Evolutionary conservation across 202 grass and related monocot genomes (phyloP), one percentile per base, ranked within the genome.

Genomic region (Musa balbisiana): DNA sequence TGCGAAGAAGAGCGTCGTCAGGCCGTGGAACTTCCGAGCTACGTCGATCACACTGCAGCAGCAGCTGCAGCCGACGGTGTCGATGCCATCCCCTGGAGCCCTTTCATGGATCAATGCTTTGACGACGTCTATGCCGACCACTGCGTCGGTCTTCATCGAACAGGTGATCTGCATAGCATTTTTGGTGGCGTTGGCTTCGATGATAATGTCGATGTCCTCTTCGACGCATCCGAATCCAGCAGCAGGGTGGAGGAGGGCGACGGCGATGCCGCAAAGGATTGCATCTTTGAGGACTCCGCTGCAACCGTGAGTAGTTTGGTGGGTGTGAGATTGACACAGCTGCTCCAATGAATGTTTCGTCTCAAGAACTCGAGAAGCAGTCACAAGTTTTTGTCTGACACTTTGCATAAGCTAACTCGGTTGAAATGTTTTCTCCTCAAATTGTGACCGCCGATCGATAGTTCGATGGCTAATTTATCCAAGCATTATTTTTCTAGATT

Each of bases 71-170:
- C 19, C 0, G 72, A 22, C 16, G 52, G 9, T 64, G 62, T 72
- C 1, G 82, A 83, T 15, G 85, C 85, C 55, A 85, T 79, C 43
- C 74, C 87, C 2, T 93, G 90, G 93, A 85, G 86, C 75, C 56
- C 55, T 55, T 86, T 83, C 76, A 83, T 82, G 71, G 87, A 93
- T 50, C 84, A 98, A 16, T 77, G 86, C 24, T 82, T 92, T 17
- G 95, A 88, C 20, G 95, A 88, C 55, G 52, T 74, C 0, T 78
- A 87, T 51, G 26, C 55, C 2, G 25, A 87, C 49, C 62, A 16
- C 60, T 64, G 71, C 21, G 14, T 29, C 2, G 50, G 50, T 26
- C 69, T 71, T 20, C 75, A 65, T 71, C 69, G 62, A 26, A 1
- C 65, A 1, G 14, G 15, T 24, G 88, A 93, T 29, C 84, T 80